Evolutionary conservation across 768 basidiomycete genomes (phyloP).

Genomic region (Hypholoma fasciculare): DNA sequence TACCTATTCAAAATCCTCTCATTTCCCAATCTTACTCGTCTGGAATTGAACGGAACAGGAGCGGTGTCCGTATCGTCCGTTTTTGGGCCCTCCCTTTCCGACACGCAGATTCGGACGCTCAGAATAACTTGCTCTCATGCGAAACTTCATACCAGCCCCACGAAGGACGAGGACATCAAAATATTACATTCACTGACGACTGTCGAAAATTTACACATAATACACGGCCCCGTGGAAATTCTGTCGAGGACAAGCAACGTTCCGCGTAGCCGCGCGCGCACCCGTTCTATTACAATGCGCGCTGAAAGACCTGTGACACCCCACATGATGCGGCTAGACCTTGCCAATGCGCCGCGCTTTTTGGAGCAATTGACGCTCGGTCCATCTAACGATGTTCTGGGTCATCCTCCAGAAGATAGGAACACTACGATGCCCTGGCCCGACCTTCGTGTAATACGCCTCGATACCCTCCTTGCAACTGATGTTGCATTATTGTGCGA

Average conservation of each 20-base stretch:
- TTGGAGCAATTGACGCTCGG: too few species aligned
- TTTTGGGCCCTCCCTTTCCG: slow-evolving; percentile 10
- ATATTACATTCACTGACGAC: slow-evolving; percentile 3
- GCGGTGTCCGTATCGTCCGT: background rate
- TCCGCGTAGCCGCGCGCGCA: background rate
- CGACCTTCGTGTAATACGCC: slow-evolving; percentile 7
- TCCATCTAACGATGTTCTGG: too few species aligned
- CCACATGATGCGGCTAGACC: too few species aligned
- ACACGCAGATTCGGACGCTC: slow-evolving; percentile 9
- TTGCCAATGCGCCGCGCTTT: too few species aligned
- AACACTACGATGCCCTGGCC: background rate
- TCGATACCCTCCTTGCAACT: slow-evolving; percentile 10
- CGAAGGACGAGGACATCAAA: slow-evolving; percentile 1
- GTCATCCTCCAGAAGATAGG: background rate
- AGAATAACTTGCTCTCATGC: slow-evolving; percentile 6
- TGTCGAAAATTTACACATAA: slow-evolving; percentile 11
- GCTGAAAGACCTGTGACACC: background rate
- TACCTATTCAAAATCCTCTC: slow-evolving; percentile 11
- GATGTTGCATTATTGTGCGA: slow-evolving; percentile 15
- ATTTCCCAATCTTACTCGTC: slow-evolving; percentile 13
- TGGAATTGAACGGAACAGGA: slow-evolving; percentile 11
- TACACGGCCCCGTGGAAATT: slow-evolving; percentile 1
- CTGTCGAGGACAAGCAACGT: background rate
- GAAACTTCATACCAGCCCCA: background rate
- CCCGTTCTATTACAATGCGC: background rate